A percentile compares a stretch with the other conserved stretches of the same genome.
Conservation (phyloP, 495 filamentous ascomycete genomes). For the Penicillium parvum region DNA sequence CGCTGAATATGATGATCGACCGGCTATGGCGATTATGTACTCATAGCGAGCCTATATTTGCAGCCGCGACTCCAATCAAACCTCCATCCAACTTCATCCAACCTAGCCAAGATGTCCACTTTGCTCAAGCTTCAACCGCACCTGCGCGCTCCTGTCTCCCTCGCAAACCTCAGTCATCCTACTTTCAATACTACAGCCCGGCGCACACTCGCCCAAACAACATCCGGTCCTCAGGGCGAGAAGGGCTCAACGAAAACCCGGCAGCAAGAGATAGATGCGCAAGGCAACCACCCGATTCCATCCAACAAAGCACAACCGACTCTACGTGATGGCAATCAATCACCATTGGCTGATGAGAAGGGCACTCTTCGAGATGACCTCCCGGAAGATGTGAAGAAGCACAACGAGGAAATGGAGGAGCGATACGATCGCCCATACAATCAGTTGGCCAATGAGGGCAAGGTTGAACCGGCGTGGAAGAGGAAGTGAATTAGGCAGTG, state of each 20-base stretch:
- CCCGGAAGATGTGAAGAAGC: constrained; percentile 36
- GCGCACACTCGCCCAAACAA: constrained; percentile 7
- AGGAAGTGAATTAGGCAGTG: constrained; percentile 1
- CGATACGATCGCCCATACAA: constrained; percentile 39
- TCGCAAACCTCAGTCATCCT: not conserved
- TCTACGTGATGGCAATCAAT: constrained; percentile 28
- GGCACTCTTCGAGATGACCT: constrained; percentile 26
- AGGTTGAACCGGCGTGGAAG: constrained; percentile 21
- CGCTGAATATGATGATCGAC: not conserved
- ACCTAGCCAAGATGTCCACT: constrained; percentile 9
- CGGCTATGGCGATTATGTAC: not conserved
- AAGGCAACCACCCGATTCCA: constrained; percentile 25
- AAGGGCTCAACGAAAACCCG: not conserved
- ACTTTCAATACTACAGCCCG: not conserved
- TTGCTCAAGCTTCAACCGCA: constrained; percentile 2
- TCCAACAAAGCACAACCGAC: constrained; percentile 40
- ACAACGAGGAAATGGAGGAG: constrained; percentile 35
- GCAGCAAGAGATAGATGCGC: too few species aligned
- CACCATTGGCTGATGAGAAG: constrained; percentile 28
- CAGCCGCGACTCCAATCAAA: not conserved
- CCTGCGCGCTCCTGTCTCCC: constrained; percentile 1
- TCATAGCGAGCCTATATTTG: not conserved
- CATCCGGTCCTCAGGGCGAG: not conserved
- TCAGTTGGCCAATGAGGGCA: constrained; percentile 31
- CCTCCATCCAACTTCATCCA: not conserved